These are phyloP conservation scores for Magnusiomyces ingens DNA, from an alignment of 1,139 yeast species.

Conservation along the genomic window DNA sequence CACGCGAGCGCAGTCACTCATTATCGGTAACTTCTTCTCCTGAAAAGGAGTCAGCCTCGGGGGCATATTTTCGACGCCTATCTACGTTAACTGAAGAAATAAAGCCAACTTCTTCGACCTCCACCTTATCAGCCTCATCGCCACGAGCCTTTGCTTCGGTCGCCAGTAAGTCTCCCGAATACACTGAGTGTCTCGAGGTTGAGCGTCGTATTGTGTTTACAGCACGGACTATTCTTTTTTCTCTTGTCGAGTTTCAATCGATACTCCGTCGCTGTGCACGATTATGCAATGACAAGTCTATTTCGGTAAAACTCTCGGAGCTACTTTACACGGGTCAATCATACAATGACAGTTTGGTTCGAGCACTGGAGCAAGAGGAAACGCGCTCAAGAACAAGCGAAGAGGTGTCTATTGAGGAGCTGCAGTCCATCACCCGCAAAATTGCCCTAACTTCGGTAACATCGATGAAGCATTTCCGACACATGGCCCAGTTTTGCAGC, in stretches of 20 bases:
- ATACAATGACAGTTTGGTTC: slow-evolving; percentile 21
- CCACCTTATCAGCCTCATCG: background rate
- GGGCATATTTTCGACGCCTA: slow-evolving; percentile 64
- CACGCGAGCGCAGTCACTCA: slow-evolving; percentile 16
- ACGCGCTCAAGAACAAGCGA: background rate
- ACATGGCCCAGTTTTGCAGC: slow-evolving; percentile 21
- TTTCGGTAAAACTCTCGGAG: slow-evolving; percentile 11
- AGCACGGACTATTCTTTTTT: slow-evolving; percentile 34
- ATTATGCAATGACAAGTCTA: slow-evolving; percentile 56
- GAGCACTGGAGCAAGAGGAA: slow-evolving; percentile 21
- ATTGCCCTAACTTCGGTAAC: slow-evolving; percentile 14
- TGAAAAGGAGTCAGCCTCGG: slow-evolving; percentile 28
- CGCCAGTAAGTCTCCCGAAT: slow-evolving; percentile 10
- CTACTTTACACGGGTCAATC: slow-evolving; percentile 15
- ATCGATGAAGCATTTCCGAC: slow-evolving; percentile 14
- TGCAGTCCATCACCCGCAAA: background rate
- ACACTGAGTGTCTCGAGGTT: slow-evolving; percentile 9
- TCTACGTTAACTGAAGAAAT: slow-evolving; percentile 49
- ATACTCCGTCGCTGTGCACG: slow-evolving; percentile 60
- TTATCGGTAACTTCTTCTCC: slow-evolving; percentile 21
- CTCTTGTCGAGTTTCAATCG: slow-evolving; percentile 62
- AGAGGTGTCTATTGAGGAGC: slow-evolving; percentile 7
- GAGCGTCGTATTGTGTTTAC: slow-evolving; percentile 28
- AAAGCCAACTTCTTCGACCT: slow-evolving; percentile 11
- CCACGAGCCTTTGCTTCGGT: too few relatives aligned